Evolutionary conservation across 2,329 filamentous ascomycete species (phyloP).

Genomic region (Cladosporium sp.): DNA sequence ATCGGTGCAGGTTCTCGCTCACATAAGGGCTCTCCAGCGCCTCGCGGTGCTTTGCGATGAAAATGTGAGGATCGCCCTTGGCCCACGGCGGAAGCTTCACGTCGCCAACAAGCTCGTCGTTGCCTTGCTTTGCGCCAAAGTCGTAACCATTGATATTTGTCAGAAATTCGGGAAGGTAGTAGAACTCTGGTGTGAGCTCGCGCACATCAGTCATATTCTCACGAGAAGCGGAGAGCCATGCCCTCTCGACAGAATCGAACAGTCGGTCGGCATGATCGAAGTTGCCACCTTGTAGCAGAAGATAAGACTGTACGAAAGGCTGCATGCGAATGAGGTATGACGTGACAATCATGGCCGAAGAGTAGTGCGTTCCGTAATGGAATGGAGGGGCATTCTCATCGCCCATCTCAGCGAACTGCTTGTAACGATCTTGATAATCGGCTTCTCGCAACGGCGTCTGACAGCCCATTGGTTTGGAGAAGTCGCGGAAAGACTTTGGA

Average conservation of each 20-base stretch:
- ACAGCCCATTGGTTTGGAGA: slow-evolving; percentile 94
- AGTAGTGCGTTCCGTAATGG: slow-evolving; percentile 98
- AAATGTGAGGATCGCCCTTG: slow-evolving; percentile 91
- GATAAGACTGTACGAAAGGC: slow-evolving; percentile 92
- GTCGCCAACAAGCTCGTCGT: slow-evolving; percentile 72
- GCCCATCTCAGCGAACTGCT: slow-evolving; percentile 83
- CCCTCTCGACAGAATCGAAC: slow-evolving; percentile 86
- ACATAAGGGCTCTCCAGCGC: slow-evolving; percentile 91
- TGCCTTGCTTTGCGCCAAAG: slow-evolving; percentile 81
- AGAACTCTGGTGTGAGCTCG: slow-evolving; percentile 94
- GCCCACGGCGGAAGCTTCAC: slow-evolving; percentile 94
- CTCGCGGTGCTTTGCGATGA: slow-evolving; percentile 92
- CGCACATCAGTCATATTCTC: slow-evolving; percentile 92
- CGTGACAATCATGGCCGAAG: slow-evolving; percentile 96
- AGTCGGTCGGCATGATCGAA: slow-evolving; percentile 95
- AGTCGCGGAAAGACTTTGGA: slow-evolving; percentile 78
- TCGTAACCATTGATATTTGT: slow-evolving; percentile 93
- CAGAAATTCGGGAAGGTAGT: slow-evolving; percentile 90
- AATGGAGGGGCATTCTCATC: slow-evolving; percentile 72
- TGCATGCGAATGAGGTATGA: slow-evolving; percentile 93
- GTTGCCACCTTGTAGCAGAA: slow-evolving; percentile 87
- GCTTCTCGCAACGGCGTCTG: slow-evolving; percentile 71
- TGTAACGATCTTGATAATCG: slow-evolving; percentile 79
- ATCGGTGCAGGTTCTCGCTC: slow-evolving; percentile 80
- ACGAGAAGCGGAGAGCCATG: slow-evolving; percentile 84